Evolutionary conservation across 176 grass and related monocot genomes (phyloP), one percentile per base, ranked within the genome.

Genomic region (Zoysia japonica): DNA sequence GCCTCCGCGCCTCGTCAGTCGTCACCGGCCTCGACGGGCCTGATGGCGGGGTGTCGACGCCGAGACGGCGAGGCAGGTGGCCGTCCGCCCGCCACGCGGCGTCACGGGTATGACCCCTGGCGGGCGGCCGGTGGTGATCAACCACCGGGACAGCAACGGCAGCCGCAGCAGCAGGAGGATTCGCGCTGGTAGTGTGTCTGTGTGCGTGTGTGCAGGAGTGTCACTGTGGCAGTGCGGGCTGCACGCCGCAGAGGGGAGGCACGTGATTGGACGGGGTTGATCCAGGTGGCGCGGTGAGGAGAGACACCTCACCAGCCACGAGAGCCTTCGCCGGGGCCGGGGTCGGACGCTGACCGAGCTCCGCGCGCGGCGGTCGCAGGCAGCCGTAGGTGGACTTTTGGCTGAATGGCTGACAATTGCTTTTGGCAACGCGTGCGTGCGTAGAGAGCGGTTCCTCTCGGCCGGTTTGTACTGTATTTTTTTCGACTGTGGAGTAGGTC

Each of bases 221-320:
- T 71, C 28, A 7, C 14, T 13, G 62, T 59, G 70, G 35, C 12
- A 9, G 71, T 75, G 70, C 47, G 71, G 45, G 65, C 66, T 20
- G 50, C 61, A 14, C 66, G 60, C 70, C 20, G 47, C 28, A 12
- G 28, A 37, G 70, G 5, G 10, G 47, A 49, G 57, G 82, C 71
- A 76, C 82, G 77, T 80, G 45, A 85, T 85, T 85, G 82, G 87
- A 42, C 54, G 48, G 2, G 36, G 48, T 6, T 2, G 43, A 49
- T 66, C 81, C 87, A 88, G 87, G 87, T 80, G 81, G 47, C 40
- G 52, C 68, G 6, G 9, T 45, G 44, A 45, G 44, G 9, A 19
- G 8, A 19, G 70, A 66, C 77, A 85, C 76, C 59, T 80, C 57
- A 76, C 70, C 70, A 80, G 81, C 81, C 86, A 80, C 76, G 86